Conservation (phyloP, 306 rosid species). For the Cucumis hystrix region DNA sequence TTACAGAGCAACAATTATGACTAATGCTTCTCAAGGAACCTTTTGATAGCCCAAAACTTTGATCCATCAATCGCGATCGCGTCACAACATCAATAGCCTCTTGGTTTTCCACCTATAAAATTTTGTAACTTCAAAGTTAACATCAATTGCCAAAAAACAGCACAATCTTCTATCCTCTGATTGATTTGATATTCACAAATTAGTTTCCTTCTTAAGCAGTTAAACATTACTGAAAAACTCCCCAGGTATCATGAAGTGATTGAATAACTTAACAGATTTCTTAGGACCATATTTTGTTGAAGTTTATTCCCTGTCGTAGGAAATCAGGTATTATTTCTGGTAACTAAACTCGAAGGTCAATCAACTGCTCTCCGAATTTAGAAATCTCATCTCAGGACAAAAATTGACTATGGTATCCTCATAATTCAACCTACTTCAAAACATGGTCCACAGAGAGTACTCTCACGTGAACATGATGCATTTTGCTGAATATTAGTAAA, state of each 20-base stretch:
- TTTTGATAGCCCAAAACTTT: conserved; percentile 15
- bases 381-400: background rate
- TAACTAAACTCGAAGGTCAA: background rate
- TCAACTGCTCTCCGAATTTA: background rate
- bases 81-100: conserved; percentile 35
- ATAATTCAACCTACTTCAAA: background rate
- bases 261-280: background rate
- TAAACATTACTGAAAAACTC: background rate
- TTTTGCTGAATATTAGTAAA: background rate
- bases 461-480: background rate
- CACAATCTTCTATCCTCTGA: background rate
- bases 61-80: conserved; percentile 16
- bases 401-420: background rate
- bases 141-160: background rate
- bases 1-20: conserved; percentile 17
- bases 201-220: background rate
- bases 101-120: conserved; percentile 40
- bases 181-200: background rate
- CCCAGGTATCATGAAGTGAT: background rate
- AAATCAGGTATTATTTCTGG: background rate
- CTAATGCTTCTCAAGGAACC: conserved; percentile 12
- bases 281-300: background rate
- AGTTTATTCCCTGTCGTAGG: background rate
- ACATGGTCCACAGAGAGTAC: background rate
- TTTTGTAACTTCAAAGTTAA: background rate